These are phyloP conservation scores for Suillus decipiens DNA, from an alignment of 768 basidiomycete genomes.

Conservation along the genomic window DNA sequence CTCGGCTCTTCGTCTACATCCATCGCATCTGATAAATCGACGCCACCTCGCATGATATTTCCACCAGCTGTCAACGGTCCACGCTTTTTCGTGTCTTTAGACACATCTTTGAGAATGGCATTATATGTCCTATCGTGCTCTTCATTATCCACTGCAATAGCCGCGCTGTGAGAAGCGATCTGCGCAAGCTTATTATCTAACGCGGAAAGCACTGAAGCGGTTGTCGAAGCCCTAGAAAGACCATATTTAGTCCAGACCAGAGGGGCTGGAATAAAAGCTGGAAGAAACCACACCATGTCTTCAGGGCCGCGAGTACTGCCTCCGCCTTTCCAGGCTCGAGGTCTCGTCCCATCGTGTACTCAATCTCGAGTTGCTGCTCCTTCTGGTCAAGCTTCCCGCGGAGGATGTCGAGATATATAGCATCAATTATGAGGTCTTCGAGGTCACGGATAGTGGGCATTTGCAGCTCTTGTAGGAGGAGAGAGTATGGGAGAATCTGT, in stretches of 20 bases:
- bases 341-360: slow-evolving; percentile 92
- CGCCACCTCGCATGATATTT: slow-evolving; percentile 8
- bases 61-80: slow-evolving; percentile 23
- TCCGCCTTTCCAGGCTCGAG: slow-evolving; percentile 75
- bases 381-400: slow-evolving; percentile 94
- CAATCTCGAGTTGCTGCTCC: slow-evolving; percentile 84
- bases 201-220: slow-evolving; percentile 66
- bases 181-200: slow-evolving; percentile 69
- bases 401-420: slow-evolving; percentile 89
- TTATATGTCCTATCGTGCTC: slow-evolving; percentile 59
- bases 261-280: background rate
- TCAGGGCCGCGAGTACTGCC: slow-evolving; percentile 57
- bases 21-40: slow-evolving; percentile 45
- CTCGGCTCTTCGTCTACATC: slow-evolving; percentile 62
- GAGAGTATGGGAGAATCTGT: slow-evolving; percentile 81
- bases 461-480: slow-evolving; percentile 69
- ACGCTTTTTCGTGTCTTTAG: slow-evolving; percentile 54
- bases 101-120: slow-evolving; percentile 57
- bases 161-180: slow-evolving; percentile 48
- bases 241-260: slow-evolving; percentile 13
- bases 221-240: slow-evolving; percentile 63
- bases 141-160: slow-evolving; percentile 42
- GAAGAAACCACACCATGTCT: slow-evolving; percentile 56
- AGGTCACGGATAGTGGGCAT: slow-evolving; percentile 83
- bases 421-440: slow-evolving; percentile 96